A percentile compares a stretch with the other conserved stretches of the same genome.
Evolutionary conservation across 1,139 yeast genomes (phyloP).

Genomic region (Debaryomycetaceae sp.): DNA sequence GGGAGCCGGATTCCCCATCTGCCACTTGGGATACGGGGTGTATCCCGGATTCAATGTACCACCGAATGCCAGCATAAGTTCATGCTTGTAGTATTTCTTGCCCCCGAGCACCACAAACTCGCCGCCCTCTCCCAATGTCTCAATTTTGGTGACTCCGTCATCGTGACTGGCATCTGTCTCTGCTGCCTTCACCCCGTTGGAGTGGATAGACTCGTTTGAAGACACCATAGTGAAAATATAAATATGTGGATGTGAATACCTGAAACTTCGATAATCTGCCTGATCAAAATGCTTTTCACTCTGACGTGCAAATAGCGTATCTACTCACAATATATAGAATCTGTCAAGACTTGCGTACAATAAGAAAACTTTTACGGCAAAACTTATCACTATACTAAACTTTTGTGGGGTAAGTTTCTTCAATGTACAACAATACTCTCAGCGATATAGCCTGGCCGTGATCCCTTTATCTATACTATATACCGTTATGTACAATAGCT

Average conservation of each 20-base stretch:
- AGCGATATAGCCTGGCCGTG: neutral
- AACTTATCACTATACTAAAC: neutral
- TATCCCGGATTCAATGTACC: conserved; percentile 38
- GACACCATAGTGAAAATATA: conserved; percentile 3
- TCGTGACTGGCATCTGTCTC: neutral
- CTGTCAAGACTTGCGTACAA: no score
- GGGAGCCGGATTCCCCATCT: conserved; percentile 59
- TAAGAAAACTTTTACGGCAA: no score
- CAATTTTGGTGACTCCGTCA: conserved; percentile 2
- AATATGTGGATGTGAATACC: neutral
- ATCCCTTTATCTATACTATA: neutral
- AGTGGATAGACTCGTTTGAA: conserved; percentile 12
- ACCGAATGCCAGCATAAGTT: conserved; percentile 30
- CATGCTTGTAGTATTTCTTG: conserved; percentile 22
- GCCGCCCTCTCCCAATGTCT: conserved; percentile 18
- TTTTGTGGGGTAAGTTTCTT: neutral
- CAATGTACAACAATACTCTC: neutral
- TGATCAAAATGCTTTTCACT: no score
- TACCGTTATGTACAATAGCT: neutral
- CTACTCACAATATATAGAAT: neutral
- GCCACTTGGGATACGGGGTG: conserved; percentile 30
- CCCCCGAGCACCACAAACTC: conserved; percentile 24
- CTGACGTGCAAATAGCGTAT: neutral
- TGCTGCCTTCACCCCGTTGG: conserved; percentile 1
- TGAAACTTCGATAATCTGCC: neutral